These are phyloP conservation scores for Aspergillus homomorphus DNA, from an alignment of 495 filamentous ascomycete genomes.

Conservation along the genomic window DNA sequence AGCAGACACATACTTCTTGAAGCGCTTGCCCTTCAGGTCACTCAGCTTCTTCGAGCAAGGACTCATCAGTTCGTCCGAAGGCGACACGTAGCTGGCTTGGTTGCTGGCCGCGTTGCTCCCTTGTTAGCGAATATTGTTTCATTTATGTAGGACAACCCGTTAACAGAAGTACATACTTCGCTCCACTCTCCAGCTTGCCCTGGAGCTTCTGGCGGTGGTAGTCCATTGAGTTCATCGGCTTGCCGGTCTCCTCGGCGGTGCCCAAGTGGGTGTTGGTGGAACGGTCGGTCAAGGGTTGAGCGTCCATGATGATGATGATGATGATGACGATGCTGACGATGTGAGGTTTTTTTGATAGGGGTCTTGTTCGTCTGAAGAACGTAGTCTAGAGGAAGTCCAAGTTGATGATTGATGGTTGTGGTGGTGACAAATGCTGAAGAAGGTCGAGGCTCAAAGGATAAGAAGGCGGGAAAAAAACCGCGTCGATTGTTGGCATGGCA, in stretches of 20 bases:
- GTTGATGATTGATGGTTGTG: too few relatives aligned
- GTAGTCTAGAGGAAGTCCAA: background rate
- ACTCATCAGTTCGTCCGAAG: slow-evolving; percentile 88
- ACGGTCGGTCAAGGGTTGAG: slow-evolving; percentile 42
- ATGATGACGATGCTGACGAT: background rate
- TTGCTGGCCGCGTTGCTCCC: slow-evolving; percentile 22
- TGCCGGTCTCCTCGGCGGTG: slow-evolving; percentile 29
- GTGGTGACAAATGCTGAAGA: slow-evolving; percentile 2
- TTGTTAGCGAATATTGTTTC: too few relatives aligned
- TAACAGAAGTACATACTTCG: slow-evolving; percentile 52
- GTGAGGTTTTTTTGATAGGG: background rate
- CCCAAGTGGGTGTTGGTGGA: slow-evolving; percentile 45
- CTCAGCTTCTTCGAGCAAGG: slow-evolving; percentile 89
- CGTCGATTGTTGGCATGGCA: slow-evolving; percentile 47
- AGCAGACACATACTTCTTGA: slow-evolving; percentile 47
- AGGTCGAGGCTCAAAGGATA: slow-evolving; percentile 13
- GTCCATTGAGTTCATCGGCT: slow-evolving; percentile 55
- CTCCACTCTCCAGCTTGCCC: slow-evolving; percentile 61
- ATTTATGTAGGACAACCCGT: too few relatives aligned
- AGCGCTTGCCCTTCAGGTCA: slow-evolving; percentile 78
- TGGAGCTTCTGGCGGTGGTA: slow-evolving; percentile 77
- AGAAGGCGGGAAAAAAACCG: slow-evolving; percentile 29
- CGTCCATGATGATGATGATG: slow-evolving; percentile 25
- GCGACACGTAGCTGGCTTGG: slow-evolving; percentile 75
- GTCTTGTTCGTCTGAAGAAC: background rate